Base-by-base conservation (phyloP, 2,329 filamentous ascomycete genomes). In the Rhytidhysteron rufulum region DNA sequence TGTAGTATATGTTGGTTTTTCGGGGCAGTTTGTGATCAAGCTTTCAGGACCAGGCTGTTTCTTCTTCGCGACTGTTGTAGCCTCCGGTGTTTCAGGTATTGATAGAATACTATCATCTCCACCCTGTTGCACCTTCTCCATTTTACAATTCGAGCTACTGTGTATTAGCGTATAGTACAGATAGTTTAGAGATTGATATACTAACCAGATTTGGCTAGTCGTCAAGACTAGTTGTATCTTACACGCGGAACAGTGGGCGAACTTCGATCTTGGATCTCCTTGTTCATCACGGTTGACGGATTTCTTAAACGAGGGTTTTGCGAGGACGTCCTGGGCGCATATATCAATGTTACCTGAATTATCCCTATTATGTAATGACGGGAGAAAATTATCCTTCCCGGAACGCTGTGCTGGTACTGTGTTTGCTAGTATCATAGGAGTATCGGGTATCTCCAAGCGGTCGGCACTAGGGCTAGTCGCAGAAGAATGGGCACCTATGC, bases 371-470 rank as follows among this genome's bases (percentile, higher is more conserved):
- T n/a, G n/a, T n/a, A n/a, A n/a, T n/a, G n/a, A n/a, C n/a, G n/a
- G n/a, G n/a, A n/a, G n/a, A n/a, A n/a, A n/a, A n/a, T n/a, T n/a
- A n/a, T n/a, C n/a, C n/a, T n/a, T n/a, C n/a, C n/a, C n/a, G n/a
- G n/a, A n/a, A n/a, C n/a, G n/a, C n/a, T n/a, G n/a, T n/a, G n/a
- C n/a, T n/a, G n/a, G n/a, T n/a, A n/a, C n/a, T n/a, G n/a, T n/a
- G n/a, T n/a, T n/a, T n/a, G n/a, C n/a, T n/a, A n/a, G n/a, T n/a
- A n/a, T n/a, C n/a, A n/a, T 39, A 9, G 37, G 29, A 4, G 51
- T 53, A 17, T 49, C 45, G 2, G 44, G 48, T 15, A 49, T 36
- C 39, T 53, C 45, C 6, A 35, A 40, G 4, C 25, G 32, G 16
- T 39, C 39, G 3, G 17, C 29, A 11, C 10, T 17, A 7, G 13